A percentile compares a stretch with the other conserved stretches of the same genome.
These are phyloP conservation scores for Saccharum spontaneum DNA, from an alignment of 176 grass and related monocot species.

Conservation along the genomic window DNA sequence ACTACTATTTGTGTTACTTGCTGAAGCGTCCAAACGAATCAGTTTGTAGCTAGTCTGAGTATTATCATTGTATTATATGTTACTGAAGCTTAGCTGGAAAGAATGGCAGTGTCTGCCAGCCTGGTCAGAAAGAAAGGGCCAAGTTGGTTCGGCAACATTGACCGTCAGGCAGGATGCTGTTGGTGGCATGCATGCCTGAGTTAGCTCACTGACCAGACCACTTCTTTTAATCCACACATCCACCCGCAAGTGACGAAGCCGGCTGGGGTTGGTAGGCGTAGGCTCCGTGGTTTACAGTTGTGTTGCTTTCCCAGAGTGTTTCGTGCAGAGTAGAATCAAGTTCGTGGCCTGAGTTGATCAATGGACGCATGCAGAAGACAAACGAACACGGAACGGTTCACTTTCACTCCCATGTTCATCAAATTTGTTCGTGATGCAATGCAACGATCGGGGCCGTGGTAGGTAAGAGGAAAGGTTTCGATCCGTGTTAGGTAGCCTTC, in stretches of 20 bases:
- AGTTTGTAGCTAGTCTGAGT: neutral
- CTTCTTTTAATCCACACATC: neutral
- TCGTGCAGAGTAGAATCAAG: neutral
- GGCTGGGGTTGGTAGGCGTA: neutral
- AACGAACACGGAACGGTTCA: neutral
- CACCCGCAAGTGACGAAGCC: slow-evolving; percentile 1
- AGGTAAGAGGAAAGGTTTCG: slow-evolving; percentile 23
- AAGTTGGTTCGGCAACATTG: neutral
- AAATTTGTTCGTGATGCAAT: neutral
- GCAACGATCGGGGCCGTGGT: neutral
- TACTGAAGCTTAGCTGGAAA: slow-evolving; percentile 27
- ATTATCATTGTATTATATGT: neutral
- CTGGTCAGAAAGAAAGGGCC: slow-evolving; percentile 19
- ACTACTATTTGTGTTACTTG: neutral
- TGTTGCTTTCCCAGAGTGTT: neutral
- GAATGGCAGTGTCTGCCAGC: neutral
- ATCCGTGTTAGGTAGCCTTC: slow-evolving; percentile 22
- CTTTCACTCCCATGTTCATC: neutral
- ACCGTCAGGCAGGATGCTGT: neutral
- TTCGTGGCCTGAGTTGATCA: neutral
- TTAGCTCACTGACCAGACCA: slow-evolving; percentile 4
- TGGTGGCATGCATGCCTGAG: neutral
- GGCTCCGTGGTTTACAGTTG: neutral
- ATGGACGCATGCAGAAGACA: neutral
- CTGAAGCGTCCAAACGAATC: neutral